Evolutionary conservation across 768 basidiomycete genomes (phyloP).

Genomic region (Boletus vermiculosoides): DNA sequence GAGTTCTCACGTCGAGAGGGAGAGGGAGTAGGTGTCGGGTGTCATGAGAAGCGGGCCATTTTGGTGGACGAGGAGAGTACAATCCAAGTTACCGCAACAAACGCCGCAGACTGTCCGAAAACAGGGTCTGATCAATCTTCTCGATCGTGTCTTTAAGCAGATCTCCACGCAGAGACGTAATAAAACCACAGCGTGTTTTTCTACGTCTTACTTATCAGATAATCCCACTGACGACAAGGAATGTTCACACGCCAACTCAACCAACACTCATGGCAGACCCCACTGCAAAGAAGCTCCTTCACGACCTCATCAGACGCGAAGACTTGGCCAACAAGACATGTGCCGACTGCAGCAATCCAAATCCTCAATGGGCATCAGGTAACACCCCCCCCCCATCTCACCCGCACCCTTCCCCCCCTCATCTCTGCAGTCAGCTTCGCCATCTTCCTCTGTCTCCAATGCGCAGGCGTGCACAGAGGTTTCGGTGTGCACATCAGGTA

Average conservation of each 20-base stretch:
- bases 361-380: conserved; percentile 96
- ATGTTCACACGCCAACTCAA: conserved; percentile 3
- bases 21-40: neutral
- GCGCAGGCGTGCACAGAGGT: conserved; percentile 79
- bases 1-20: conserved; percentile 2
- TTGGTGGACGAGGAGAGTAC: neutral
- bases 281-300: conserved; percentile 59
- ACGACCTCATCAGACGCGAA: conserved; percentile 70
- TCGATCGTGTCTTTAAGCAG: neutral
- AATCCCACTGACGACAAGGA: neutral
- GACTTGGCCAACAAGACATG: conserved; percentile 76
- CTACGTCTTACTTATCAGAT: neutral
- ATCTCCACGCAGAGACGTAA: neutral
- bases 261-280: conserved; percentile 15
- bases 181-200: neutral
- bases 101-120: too few species aligned
- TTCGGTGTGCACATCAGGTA: conserved; percentile 93
- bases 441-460: conserved; percentile 89
- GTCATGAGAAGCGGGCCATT: conserved; percentile 5
- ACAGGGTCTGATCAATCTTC: neutral
- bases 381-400: neutral
- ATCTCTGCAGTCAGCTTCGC: conserved; percentile 57
- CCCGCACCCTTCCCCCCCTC: neutral
- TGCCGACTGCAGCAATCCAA: conserved; percentile 82
- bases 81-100: too few species aligned